Percentiles rank a stretch among this genome's conserved stretches.
These are phyloP conservation scores for Candida andamanensis DNA, from an alignment of 805 yeast species.

Conservation along the genomic window DNA sequence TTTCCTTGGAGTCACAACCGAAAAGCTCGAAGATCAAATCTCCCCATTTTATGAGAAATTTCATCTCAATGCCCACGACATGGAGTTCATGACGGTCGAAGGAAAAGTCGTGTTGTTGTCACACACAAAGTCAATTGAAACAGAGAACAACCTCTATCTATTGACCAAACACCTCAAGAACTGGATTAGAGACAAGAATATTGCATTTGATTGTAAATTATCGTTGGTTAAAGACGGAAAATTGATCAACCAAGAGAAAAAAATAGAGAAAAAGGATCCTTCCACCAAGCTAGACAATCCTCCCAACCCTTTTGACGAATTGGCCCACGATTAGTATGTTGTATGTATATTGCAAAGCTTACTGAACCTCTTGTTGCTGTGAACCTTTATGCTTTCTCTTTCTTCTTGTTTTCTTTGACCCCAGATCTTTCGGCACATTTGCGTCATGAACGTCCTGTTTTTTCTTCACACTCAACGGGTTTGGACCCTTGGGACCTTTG, in stretches of 20 bases:
- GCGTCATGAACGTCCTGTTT: constrained; percentile 24
- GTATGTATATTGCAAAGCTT: too few species aligned
- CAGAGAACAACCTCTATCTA: constrained; percentile 39
- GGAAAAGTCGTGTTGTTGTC: constrained; percentile 1
- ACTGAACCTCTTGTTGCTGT: constrained; percentile 2
- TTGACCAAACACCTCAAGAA: constrained; percentile 32
- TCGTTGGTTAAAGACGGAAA: constrained; percentile 32
- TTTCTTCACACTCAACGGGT: constrained; percentile 84
- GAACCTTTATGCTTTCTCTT: constrained; percentile 19
- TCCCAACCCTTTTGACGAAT: constrained; percentile 6
- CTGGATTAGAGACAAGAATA: constrained; percentile 30
- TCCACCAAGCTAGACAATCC: constrained; percentile 10
- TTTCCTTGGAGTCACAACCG: constrained; percentile 45
- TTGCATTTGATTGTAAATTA: constrained; percentile 48
- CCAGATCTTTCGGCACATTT: constrained; percentile 3
- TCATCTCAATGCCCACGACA: neutral
- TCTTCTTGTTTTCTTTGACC: constrained; percentile 14
- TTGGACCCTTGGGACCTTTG: constrained; percentile 76
- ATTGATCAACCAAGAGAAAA: constrained; percentile 5
- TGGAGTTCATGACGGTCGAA: constrained; percentile 5
- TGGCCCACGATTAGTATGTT: too few species aligned
- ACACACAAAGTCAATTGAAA: constrained; percentile 24
- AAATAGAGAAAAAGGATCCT: too few species aligned
- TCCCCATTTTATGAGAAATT: constrained; percentile 15
- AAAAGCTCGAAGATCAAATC: constrained; percentile 35